Base-by-base conservation (phyloP, 176 grass and related monocot genomes). In the Rhipidocladum racemiflorum region DNA sequence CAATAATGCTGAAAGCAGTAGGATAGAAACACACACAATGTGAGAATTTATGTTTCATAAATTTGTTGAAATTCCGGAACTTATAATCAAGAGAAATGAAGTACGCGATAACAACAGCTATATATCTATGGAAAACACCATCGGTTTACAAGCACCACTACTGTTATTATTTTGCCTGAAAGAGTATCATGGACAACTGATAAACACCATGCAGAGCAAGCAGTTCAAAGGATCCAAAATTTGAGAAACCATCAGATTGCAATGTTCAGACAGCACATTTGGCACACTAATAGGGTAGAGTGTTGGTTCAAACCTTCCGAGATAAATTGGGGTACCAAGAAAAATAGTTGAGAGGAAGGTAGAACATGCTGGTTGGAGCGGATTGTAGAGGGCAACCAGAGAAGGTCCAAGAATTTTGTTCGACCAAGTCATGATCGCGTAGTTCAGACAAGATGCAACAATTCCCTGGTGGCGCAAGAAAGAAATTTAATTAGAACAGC, bases 321-420 rank as follows among this genome's bases (percentile, higher is more conserved):
- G 68, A 89, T 91, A 99, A 74, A 99, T 84, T 61, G 92, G 76
- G 21, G 85, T 91, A 24, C 96, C 96, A 14, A 99, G 96, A 68
- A 95, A 99, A 63, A 99, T 80, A 65, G 91, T 93, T 54, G 96
- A 99, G 49, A 99, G 86, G 27, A 95, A 87, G 40, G 92, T 91
- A 14, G 96, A 99, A 24, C 82, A 90, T 83, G 88, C 92, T 27
- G 96, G 96, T 69, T 99, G 96, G 57, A 99, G 92, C 16, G 96
- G 96, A 72, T 77, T 88, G 74, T 99, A 99, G 23, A 99, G 90
- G 69, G 96, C 81, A 20, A 99, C 92, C 55, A 93, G 62, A 70
- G 96, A 90, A 20, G 96, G 96, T 16, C 96, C 96, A 32, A 99
- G 80, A 66, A 99, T 89, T 85, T 99, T 99, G 49, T 99, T 99